Evolutionary conservation across 495 filamentous ascomycete species (phyloP).

Genomic region (Baudoinia panamericana): DNA sequence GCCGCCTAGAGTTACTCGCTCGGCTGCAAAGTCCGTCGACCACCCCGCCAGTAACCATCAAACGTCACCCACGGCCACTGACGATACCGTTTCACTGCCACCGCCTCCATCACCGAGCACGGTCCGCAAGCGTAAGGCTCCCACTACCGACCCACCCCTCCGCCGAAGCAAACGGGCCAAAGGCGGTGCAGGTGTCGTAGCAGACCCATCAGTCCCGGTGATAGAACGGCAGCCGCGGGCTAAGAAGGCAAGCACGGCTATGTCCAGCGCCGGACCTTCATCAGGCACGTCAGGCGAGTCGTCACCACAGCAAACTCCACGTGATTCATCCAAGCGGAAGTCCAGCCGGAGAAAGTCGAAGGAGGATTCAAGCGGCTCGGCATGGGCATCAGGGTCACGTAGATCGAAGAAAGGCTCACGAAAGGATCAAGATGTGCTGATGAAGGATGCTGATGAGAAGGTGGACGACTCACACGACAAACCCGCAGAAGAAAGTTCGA

Average conservation of each 20-base stretch:
- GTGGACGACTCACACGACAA: conserved; percentile 29
- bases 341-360: conserved; percentile 49
- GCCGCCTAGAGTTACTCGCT: conserved; percentile 34
- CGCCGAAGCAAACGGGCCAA: conserved; percentile 16
- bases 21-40: conserved; percentile 28
- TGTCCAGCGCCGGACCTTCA: conserved; percentile 50
- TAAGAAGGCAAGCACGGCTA: conserved; percentile 50
- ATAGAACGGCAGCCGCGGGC: conserved; percentile 10
- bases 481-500: conserved; percentile 33
- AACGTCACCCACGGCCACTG: conserved; percentile 8
- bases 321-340: conserved; percentile 50
- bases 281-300: conserved; percentile 28
- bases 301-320: conserved; percentile 26
- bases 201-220: conserved; percentile 13
- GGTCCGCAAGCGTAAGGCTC: conserved; percentile 27
- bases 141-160: conserved; percentile 18
- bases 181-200: conserved; percentile 14
- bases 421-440: conserved; percentile 39
- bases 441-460: conserved; percentile 34
- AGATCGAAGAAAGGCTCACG: conserved; percentile 29
- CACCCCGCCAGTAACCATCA: conserved; percentile 26
- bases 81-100: conserved; percentile 18
- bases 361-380: conserved; percentile 28
- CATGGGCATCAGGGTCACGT: conserved; percentile 28
- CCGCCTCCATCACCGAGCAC: conserved; percentile 26